Conservation (phyloP, 2,329 filamentous ascomycete species). For the Dichotomopilus funicola region DNA sequence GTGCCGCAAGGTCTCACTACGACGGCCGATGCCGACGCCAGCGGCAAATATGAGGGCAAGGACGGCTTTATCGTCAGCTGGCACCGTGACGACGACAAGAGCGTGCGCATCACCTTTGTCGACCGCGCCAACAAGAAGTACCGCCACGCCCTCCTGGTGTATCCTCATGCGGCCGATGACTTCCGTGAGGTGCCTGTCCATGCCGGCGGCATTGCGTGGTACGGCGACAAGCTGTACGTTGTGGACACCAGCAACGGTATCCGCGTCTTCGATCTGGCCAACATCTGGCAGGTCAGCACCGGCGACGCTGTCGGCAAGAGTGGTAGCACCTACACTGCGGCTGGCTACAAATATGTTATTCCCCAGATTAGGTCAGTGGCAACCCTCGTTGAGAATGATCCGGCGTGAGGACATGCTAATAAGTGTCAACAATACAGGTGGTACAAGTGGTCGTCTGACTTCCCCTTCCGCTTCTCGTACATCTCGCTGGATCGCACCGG, state of each 20-base stretch:
- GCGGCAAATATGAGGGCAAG: constrained; percentile 29
- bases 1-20: constrained; percentile 32
- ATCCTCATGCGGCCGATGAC: constrained; percentile 28
- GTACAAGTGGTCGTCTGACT: constrained; percentile 20
- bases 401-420: no score
- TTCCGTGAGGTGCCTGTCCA: constrained; percentile 30
- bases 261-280: constrained; percentile 32
- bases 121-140: constrained; percentile 27
- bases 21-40: constrained; percentile 28
- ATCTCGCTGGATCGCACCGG: constrained; percentile 32
- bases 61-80: constrained; percentile 32
- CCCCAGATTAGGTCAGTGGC: constrained; percentile 29
- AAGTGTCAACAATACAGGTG: neutral
- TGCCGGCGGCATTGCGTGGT: constrained; percentile 33
- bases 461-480: constrained; percentile 30
- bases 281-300: constrained; percentile 30
- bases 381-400: neutral
- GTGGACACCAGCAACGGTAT: constrained; percentile 31
- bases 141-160: constrained; percentile 31
- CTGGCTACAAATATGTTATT: constrained; percentile 30
- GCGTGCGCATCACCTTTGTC: constrained; percentile 29
- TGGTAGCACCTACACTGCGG: constrained; percentile 27
- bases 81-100: constrained; percentile 28
- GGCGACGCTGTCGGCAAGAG: constrained; percentile 30
- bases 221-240: constrained; percentile 31